A percentile compares a stretch with the other conserved stretches of the same genome.
phyloP scores from a whole-genome alignment of 1,284 basidiomycete species.

The Heterobasidion parviporum region DNA sequence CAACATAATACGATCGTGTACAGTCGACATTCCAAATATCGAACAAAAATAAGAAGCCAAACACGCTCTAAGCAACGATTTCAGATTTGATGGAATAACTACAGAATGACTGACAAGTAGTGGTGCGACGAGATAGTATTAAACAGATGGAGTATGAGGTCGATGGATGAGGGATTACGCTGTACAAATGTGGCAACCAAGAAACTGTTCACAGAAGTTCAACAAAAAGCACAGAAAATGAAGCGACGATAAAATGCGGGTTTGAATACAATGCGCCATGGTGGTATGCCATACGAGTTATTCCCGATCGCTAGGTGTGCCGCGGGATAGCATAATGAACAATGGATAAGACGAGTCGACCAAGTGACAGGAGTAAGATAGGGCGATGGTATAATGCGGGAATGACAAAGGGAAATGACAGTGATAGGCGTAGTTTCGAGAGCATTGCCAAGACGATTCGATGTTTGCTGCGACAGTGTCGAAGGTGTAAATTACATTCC shows the following conservation, averaged over 20 bases:
- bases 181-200: slow-evolving; percentile 30
- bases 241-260: slow-evolving; percentile 14
- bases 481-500: slow-evolving; percentile 49
- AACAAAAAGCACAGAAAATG: slow-evolving; percentile 21
- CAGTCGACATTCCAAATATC: background rate
- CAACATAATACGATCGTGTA: no score
- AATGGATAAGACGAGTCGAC: slow-evolving; percentile 6
- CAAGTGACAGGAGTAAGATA: slow-evolving; percentile 10
- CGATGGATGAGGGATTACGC: slow-evolving; percentile 23
- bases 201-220: slow-evolving; percentile 26
- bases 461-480: slow-evolving; percentile 9
- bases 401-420: background rate
- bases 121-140: slow-evolving; percentile 44
- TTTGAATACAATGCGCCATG: slow-evolving; percentile 19
- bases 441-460: slow-evolving; percentile 4
- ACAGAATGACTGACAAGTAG: slow-evolving; percentile 58
- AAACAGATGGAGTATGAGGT: slow-evolving; percentile 26
- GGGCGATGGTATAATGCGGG: slow-evolving; percentile 12
- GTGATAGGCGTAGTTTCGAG: background rate
- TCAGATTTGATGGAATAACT: slow-evolving; percentile 45
- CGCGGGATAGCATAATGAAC: slow-evolving; percentile 16
- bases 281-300: slow-evolving; percentile 15
- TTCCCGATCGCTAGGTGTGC: slow-evolving; percentile 11
- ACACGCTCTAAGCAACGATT: slow-evolving; percentile 12
- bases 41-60: background rate